These are phyloP conservation scores for Aspergillus felis DNA, from an alignment of 2,329 filamentous ascomycete species.

Conservation along the genomic window DNA sequence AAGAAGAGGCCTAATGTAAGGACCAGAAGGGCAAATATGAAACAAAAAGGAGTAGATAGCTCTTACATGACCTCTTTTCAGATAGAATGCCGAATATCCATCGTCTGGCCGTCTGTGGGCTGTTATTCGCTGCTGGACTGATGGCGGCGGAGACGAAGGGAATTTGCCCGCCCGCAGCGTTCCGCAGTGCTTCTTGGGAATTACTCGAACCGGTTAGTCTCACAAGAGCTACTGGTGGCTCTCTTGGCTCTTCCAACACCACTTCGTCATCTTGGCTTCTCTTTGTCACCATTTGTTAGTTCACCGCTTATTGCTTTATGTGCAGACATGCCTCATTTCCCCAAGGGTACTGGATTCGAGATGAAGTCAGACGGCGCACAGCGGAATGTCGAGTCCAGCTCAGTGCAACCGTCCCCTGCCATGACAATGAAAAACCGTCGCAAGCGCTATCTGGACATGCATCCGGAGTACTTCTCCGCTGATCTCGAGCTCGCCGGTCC, in stretches of 20 bases:
- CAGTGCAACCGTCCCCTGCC: slow-evolving; percentile 28
- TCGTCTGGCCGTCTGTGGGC: slow-evolving; percentile 5
- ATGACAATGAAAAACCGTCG: slow-evolving; percentile 70
- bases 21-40: slow-evolving; percentile 1
- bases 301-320: neutral
- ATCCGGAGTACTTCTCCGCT: slow-evolving; percentile 68
- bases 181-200: neutral
- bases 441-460: slow-evolving; percentile 67
- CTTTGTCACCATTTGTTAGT: slow-evolving; percentile 3
- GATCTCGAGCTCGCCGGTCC: slow-evolving; percentile 60
- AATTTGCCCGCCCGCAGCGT: neutral
- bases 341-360: slow-evolving; percentile 28
- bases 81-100: slow-evolving; percentile 11
- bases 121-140: neutral
- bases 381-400: slow-evolving; percentile 3
- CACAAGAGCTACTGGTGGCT: neutral
- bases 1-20: neutral
- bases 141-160: neutral
- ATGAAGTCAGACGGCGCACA: slow-evolving; percentile 7
- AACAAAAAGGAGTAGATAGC: slow-evolving; percentile 8
- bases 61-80: slow-evolving; percentile 16
- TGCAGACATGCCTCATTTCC: slow-evolving; percentile 33
- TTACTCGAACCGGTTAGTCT: neutral
- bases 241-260: slow-evolving; percentile 12
- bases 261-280: slow-evolving; percentile 9